Percentiles rank a stretch among this genome's conserved stretches.
These are phyloP conservation scores for Henningerozyma blattae DNA, from an alignment of 805 yeast species.

Conservation along the genomic window DNA sequence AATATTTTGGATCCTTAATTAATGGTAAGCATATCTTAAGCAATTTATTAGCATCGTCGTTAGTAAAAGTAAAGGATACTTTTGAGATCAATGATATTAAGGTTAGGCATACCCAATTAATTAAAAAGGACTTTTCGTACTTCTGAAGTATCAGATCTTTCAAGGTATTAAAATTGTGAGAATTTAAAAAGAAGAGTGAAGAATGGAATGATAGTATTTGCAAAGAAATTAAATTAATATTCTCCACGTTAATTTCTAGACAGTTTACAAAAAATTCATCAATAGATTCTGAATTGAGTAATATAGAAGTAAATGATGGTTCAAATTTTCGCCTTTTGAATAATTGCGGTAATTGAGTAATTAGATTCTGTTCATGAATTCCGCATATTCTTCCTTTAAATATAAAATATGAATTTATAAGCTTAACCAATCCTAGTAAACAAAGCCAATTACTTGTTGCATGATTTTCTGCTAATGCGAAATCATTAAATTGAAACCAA, in stretches of 20 bases:
- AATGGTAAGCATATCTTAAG: slow-evolving; percentile 25
- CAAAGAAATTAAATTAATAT: slow-evolving; percentile 7
- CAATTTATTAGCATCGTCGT: slow-evolving; percentile 11
- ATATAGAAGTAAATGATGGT: slow-evolving; percentile 4
- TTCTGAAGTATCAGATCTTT: slow-evolving; percentile 5
- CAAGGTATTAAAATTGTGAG: slow-evolving; percentile 2
- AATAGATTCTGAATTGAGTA: slow-evolving; percentile 8
- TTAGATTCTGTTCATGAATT: slow-evolving; percentile 2
- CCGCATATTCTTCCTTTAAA: neutral
- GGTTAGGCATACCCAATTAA: slow-evolving; percentile 13
- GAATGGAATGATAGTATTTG: slow-evolving; percentile 13
- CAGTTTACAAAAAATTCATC: slow-evolving; percentile 10
- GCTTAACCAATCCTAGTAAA: slow-evolving; percentile 7
- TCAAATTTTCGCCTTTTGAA: slow-evolving; percentile 14
- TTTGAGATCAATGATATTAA: slow-evolving; percentile 14
- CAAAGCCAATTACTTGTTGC: slow-evolving; percentile 12
- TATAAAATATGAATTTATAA: slow-evolving; percentile 1
- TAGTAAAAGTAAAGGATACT: slow-evolving; percentile 1
- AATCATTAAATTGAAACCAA: slow-evolving; percentile 12
- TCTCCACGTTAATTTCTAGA: slow-evolving; percentile 4
- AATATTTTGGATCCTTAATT: slow-evolving; percentile 14
- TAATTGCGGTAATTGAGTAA: neutral
- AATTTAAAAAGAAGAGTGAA: slow-evolving; percentile 2
- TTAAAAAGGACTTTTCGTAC: slow-evolving; percentile 9
- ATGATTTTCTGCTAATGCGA: slow-evolving; percentile 6